Percentiles rank a stretch among this genome's conserved stretches.
phyloP scores from a whole-genome alignment of 75 land plant genomes.

The Azolla pinnata region DNA sequence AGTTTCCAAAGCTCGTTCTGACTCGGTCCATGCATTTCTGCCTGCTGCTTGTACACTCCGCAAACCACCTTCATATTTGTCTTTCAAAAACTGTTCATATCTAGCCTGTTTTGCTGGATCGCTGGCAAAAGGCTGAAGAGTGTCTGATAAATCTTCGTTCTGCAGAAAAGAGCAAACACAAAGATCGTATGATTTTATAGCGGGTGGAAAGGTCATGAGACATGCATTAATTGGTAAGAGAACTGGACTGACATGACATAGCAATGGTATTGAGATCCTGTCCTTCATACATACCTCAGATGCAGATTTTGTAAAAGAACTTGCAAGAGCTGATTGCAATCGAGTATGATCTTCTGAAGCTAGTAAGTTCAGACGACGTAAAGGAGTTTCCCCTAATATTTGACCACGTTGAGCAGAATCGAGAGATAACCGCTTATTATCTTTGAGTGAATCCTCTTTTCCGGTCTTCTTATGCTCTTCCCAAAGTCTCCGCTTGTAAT shows the following conservation, averaged over 20 bases:
- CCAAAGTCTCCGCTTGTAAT: constrained; percentile 82
- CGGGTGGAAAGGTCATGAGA: too few relatives aligned
- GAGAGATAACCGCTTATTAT: constrained; percentile 1
- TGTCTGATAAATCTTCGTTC: background rate
- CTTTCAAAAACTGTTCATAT: constrained; percentile 84
- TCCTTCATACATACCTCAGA: constrained; percentile 20
- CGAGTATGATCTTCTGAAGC: constrained; percentile 31
- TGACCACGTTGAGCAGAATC: constrained; percentile 27
- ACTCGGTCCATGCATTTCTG: constrained; percentile 52
- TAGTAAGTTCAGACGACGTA: constrained; percentile 16
- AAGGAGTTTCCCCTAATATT: constrained; percentile 35
- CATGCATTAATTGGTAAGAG: too few relatives aligned
- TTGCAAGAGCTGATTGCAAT: constrained; percentile 31
- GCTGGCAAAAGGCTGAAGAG: constrained; percentile 41
- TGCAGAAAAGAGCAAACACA: background rate
- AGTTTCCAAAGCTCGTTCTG: constrained; percentile 80
- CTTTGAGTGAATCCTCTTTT: constrained; percentile 15
- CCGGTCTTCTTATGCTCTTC: constrained; percentile 53
- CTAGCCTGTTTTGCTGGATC: constrained; percentile 91
- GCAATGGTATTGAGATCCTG: too few relatives aligned
- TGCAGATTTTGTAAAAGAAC: constrained; percentile 27
- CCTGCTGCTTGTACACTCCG: constrained; percentile 36
- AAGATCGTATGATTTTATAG: background rate
- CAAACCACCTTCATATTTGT: constrained; percentile 83
- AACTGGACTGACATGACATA: too few relatives aligned